Conservation (phyloP, 2,329 filamentous ascomycete genomes). For the Thelonectria olida region DNA sequence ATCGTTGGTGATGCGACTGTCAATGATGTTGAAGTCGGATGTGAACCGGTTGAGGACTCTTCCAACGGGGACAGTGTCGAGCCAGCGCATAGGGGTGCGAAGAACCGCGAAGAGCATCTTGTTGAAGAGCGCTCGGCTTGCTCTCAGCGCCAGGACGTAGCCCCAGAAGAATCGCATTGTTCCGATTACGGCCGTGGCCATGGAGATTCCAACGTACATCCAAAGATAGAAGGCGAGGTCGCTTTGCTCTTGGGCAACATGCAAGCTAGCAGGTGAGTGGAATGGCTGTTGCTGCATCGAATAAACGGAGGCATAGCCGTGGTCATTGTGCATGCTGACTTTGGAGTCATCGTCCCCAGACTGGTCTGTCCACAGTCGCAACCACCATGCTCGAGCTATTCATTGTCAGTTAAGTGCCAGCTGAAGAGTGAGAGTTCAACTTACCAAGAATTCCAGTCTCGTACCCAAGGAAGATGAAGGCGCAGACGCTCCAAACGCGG, state of each 20-base stretch:
- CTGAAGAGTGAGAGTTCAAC: conserved; percentile 26
- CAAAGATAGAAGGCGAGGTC: conserved; percentile 71
- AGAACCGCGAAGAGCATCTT: conserved; percentile 73
- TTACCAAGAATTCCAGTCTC: conserved; percentile 64
- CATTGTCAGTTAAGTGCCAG: conserved; percentile 9
- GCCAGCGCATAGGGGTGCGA: conserved; percentile 78
- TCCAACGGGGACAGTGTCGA: conserved; percentile 82
- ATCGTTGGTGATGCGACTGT: conserved; percentile 72
- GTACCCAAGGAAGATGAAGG: conserved; percentile 63
- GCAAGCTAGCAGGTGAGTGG: conserved; percentile 47
- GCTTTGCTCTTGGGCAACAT: conserved; percentile 42
- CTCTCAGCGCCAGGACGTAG: conserved; percentile 71
- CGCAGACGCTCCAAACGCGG: conserved; percentile 65
- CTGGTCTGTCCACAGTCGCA: conserved; percentile 68
- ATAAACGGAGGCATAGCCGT: conserved; percentile 55
- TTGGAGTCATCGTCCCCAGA: conserved; percentile 23
- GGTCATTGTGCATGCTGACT: conserved; percentile 42
- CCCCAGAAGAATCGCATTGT: conserved; percentile 71
- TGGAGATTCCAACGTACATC: conserved; percentile 76
- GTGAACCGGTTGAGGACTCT: conserved; percentile 83
- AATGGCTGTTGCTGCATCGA: conserved; percentile 57
- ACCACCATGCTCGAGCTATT: conserved; percentile 68
- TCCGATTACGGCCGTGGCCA: conserved; percentile 67
- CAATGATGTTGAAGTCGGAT: conserved; percentile 78
- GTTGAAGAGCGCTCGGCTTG: conserved; percentile 74